These are phyloP conservation scores for Aspergillus amoenus DNA, from an alignment of 2,329 filamentous ascomycete genomes.

Conservation along the genomic window DNA sequence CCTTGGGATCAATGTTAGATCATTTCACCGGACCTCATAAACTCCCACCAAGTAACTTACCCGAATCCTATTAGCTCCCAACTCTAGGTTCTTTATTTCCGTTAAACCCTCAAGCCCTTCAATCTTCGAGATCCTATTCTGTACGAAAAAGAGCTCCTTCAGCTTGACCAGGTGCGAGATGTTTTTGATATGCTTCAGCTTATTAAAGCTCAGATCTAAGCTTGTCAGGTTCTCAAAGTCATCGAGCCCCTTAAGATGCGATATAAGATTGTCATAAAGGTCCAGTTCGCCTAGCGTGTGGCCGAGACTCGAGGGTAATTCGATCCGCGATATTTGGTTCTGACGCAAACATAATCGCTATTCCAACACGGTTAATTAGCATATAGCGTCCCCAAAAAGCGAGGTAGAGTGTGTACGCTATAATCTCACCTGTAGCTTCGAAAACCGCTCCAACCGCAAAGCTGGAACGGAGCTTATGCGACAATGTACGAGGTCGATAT, in stretches of 20 bases:
- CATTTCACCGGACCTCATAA: neutral
- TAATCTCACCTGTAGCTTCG: constrained; percentile 58
- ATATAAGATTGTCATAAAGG: constrained; percentile 93
- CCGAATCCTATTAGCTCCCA: constrained; percentile 88
- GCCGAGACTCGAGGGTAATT: constrained; percentile 67
- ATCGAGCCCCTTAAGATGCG: constrained; percentile 81
- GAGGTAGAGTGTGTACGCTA: neutral
- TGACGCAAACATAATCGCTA: constrained; percentile 83
- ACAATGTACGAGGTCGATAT: constrained; percentile 88
- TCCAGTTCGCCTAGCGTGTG: constrained; percentile 78
- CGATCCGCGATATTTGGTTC: constrained; percentile 80
- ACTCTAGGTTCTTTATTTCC: constrained; percentile 77
- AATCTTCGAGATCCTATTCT: constrained; percentile 89
- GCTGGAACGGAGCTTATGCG: constrained; percentile 75
- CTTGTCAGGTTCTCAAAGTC: constrained; percentile 70
- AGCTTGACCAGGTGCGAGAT: constrained; percentile 74
- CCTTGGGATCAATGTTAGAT: constrained; percentile 38
- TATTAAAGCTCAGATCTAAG: constrained; percentile 96
- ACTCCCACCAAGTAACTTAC: constrained; percentile 30
- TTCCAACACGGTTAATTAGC: neutral
- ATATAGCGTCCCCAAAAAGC: neutral
- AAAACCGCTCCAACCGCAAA: constrained; percentile 81
- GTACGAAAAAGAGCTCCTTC: constrained; percentile 84
- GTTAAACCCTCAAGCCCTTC: constrained; percentile 76
- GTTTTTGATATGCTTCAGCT: constrained; percentile 97